These are phyloP conservation scores for Zalaria obscura DNA, from an alignment of 2,329 filamentous ascomycete genomes.

Conservation along the genomic window DNA sequence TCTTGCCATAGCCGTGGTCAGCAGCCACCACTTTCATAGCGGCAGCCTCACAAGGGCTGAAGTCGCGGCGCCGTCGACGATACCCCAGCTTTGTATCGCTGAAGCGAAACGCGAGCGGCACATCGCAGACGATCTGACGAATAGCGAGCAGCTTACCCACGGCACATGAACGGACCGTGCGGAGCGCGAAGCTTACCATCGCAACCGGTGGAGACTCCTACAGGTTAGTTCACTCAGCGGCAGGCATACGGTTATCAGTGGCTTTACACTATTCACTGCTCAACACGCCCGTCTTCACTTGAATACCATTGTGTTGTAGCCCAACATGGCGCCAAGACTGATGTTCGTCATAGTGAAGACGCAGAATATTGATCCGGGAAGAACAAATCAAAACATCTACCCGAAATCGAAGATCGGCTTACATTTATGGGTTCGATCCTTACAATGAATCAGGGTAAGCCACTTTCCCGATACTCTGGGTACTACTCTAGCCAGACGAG, in stretches of 20 bases:
- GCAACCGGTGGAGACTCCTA: neutral
- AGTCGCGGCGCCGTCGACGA: neutral
- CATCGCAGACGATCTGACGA: neutral
- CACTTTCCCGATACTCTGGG: neutral
- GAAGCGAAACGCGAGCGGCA: neutral
- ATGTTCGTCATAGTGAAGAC: neutral
- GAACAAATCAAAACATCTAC: neutral
- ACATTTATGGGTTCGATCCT: neutral
- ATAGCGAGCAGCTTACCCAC: neutral
- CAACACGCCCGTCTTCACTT: too few relatives aligned
- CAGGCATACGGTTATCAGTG: neutral
- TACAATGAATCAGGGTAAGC: neutral
- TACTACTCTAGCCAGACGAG: neutral
- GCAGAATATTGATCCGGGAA: neutral
- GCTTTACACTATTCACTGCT: neutral
- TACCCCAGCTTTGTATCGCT: neutral
- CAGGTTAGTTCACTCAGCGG: neutral
- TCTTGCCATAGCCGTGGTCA: neutral
- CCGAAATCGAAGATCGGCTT: neutral
- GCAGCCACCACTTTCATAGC: neutral
- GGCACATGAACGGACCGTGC: neutral
- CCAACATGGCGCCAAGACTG: too few relatives aligned
- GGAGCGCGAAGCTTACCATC: neutral
- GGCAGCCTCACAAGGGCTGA: too few relatives aligned
- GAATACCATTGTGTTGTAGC: too few relatives aligned